Base-by-base conservation (phyloP, 352 stramenopile species). In the Hyphochytrium catenoides region DNA sequence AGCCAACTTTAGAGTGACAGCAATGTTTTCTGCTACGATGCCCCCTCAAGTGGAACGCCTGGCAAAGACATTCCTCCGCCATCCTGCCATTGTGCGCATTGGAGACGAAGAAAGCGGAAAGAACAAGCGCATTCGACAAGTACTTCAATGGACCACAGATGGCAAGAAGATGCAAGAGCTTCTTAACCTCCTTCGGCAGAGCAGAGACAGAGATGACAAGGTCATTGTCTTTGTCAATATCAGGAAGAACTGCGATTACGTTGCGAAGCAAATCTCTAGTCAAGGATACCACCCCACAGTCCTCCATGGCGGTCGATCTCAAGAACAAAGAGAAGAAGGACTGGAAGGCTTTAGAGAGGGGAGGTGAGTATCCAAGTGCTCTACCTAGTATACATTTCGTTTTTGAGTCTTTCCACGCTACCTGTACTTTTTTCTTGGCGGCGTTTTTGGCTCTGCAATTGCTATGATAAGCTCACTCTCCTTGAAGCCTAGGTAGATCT, bases 221-320 rank as follows among this genome's bases (percentile, higher is more conserved):
- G 72, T 95, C 28, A 96, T 99, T 39, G 84, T 99, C n/a, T 99
- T 99, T 56, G 90, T 97, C 40, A 98, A 98, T 57, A 82, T 93
- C 47, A 98, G 98, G 71, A 95, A 95, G 49, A 70, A 87, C 44
- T 90, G 81, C 34, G 91, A 98, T 48, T 56, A 74, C n/a, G 70
- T 98, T n/a, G 73, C 59, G 15, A 77, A 87, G 34, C 70, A 87
- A 40, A 56, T 97, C 14, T 82, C 91, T 31, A 74, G 56, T 22
- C 58, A 71, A 27, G 84, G 86, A 20, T 84, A 91, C 44, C 57
- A 65, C 9, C 70, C 61, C 45, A 91, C 85, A 1, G 87, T 95
- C n/a, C 54, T 98, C 23, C 88, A 96, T 47, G 88, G 86, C 52
- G 89, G 85, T 26, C 96, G 95, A 48, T 84, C 72, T 8, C 92